phyloP scores from a whole-genome alignment of 768 basidiomycete genomes.

The Lactarius deliciosus region DNA sequence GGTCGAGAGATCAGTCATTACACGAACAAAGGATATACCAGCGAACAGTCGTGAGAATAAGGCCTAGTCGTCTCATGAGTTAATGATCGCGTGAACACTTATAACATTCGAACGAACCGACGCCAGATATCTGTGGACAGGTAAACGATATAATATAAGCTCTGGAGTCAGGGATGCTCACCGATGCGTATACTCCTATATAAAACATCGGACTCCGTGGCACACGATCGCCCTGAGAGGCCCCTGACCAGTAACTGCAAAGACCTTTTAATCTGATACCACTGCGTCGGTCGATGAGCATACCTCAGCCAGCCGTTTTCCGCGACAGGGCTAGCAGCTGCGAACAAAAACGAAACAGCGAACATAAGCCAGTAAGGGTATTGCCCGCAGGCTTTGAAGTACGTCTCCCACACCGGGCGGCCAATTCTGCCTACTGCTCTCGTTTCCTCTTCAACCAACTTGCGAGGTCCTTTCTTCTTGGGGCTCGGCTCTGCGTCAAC shows the following conservation, averaged over 20 bases:
- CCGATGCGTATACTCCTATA: constrained; percentile 67
- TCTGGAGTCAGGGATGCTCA: constrained; percentile 35
- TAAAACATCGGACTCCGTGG: constrained; percentile 49
- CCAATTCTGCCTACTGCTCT: constrained; percentile 50
- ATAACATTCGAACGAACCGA: constrained; percentile 15
- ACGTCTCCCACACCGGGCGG: constrained; percentile 46
- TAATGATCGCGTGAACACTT: not conserved
- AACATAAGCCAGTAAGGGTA: constrained; percentile 43
- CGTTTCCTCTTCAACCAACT: constrained; percentile 71
- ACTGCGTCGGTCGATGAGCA: constrained; percentile 16
- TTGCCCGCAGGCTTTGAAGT: constrained; percentile 43
- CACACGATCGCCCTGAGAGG: constrained; percentile 30
- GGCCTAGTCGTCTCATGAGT: constrained; percentile 38
- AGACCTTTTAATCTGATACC: not conserved
- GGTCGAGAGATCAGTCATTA: not conserved
- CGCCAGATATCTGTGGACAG: constrained; percentile 9
- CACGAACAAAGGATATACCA: constrained; percentile 74
- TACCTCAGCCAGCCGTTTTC: constrained; percentile 49
- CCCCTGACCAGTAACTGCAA: constrained; percentile 43
- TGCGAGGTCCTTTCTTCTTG: constrained; percentile 64
- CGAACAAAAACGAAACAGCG: constrained; percentile 37
- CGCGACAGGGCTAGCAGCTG: constrained; percentile 44
- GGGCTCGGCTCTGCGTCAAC: constrained; percentile 33
- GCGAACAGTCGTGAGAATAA: constrained; percentile 55
- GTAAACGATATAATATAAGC: not conserved